phyloP scores from a whole-genome alignment of 768 basidiomycete species.

The Boletus bicolor region DNA sequence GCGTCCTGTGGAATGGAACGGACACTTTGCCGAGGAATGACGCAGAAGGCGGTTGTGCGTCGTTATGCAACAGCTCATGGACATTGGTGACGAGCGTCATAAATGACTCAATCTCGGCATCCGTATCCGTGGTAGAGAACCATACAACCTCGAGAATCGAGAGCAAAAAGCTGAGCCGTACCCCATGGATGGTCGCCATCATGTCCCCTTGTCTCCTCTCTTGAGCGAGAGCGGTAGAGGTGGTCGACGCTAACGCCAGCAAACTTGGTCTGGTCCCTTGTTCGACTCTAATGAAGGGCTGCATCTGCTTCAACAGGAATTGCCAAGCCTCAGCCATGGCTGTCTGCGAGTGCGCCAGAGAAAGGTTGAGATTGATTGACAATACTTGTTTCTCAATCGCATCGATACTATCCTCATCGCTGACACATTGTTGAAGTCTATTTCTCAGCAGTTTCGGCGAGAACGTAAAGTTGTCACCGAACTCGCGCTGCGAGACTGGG shows the following conservation, averaged over 20 bases:
- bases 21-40: slow-evolving; percentile 67
- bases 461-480: slow-evolving; percentile 79
- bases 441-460: slow-evolving; percentile 55
- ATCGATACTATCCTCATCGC: slow-evolving; percentile 40
- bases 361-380: slow-evolving; percentile 85
- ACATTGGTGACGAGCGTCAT: slow-evolving; percentile 59
- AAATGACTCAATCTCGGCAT: slow-evolving; percentile 56
- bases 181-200: slow-evolving; percentile 78
- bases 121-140: slow-evolving; percentile 59
- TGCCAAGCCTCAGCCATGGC: slow-evolving; percentile 78
- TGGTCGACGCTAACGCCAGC: slow-evolving; percentile 54
- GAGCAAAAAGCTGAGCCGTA: slow-evolving; percentile 69
- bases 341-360: slow-evolving; percentile 76
- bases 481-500: slow-evolving; percentile 65
- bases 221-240: slow-evolving; percentile 62
- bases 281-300: slow-evolving; percentile 64
- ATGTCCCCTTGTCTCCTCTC: slow-evolving; percentile 79
- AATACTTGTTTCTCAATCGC: slow-evolving; percentile 56
- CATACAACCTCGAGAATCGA: slow-evolving; percentile 77
- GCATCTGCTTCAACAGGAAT: slow-evolving; percentile 58
- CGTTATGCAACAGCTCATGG: slow-evolving; percentile 65
- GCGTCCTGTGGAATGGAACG: slow-evolving; percentile 71
- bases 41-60: slow-evolving; percentile 66
- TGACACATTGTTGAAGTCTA: slow-evolving; percentile 47
- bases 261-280: slow-evolving; percentile 51